phyloP scores from a whole-genome alignment of 345 rosid species.

The Theobroma cacao region DNA sequence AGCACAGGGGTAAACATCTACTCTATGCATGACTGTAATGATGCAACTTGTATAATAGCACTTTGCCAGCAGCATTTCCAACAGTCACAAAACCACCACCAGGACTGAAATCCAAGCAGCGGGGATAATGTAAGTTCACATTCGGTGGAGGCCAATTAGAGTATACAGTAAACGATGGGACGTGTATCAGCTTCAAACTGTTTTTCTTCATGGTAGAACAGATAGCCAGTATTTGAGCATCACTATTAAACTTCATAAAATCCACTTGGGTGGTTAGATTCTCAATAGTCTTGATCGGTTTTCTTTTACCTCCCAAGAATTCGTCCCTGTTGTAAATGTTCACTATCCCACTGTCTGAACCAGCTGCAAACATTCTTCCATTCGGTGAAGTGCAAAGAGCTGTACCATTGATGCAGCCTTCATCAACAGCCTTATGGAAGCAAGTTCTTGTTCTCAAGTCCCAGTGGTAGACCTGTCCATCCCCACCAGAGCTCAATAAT shows the following conservation, averaged over 20 bases:
- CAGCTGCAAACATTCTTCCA: constrained; percentile 71
- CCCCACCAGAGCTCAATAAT: constrained; percentile 82
- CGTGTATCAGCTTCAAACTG: constrained; percentile 68
- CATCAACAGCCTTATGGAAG: constrained; percentile 73
- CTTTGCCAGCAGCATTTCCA: constrained; percentile 84
- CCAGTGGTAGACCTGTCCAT: constrained; percentile 86
- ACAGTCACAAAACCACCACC: constrained; percentile 93
- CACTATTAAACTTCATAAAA: constrained; percentile 72
- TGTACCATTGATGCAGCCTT: constrained; percentile 73
- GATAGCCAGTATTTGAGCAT: constrained; percentile 75
- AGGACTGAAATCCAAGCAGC: constrained; percentile 82
- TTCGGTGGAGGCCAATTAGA: constrained; percentile 86
- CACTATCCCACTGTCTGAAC: constrained; percentile 80
- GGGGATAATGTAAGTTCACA: constrained; percentile 51
- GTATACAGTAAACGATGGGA: constrained; percentile 60
- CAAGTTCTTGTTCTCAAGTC: constrained; percentile 78
- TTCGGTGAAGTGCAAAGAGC: constrained; percentile 55
- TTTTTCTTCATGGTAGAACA: constrained; percentile 71
- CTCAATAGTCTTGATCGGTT: constrained; percentile 71
- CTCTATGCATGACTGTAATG: constrained; percentile 66
- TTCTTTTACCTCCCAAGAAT: constrained; percentile 76
- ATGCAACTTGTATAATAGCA: constrained; percentile 75
- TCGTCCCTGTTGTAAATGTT: constrained; percentile 79
- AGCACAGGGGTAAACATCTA: background rate
- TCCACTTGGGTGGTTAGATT: constrained; percentile 74